Evolutionary conservation across 306 rosid genomes (phyloP), one percentile per base, ranked within the genome.

Genomic region (Cicer bijugum): DNA sequence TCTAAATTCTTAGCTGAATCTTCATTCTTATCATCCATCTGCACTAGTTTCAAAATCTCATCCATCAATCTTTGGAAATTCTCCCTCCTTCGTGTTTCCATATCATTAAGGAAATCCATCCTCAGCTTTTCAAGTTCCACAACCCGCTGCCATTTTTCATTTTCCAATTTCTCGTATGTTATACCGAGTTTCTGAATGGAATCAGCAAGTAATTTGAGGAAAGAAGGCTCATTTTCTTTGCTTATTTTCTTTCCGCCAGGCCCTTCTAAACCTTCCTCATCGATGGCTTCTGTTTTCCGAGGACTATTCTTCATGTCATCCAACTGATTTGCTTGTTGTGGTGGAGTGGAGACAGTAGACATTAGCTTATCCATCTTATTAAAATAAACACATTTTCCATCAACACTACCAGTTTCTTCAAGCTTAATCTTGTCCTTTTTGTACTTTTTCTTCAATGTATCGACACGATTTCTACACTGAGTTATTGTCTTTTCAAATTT

Each of bases 361-460:
- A 89, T 80, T 51, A 93, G 59, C 84, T 85, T 81, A 64, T 93
- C 97, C 89, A 93, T 85, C 82, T 85, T 93, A 55, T 80, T 82
- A 67, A 90, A 93, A 76, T 90, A 93, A 61, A 84, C 86, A 97
- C 98, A 93, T 67, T 85, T 89, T 83, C 84, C 78, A 23, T 69
- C 62, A 28, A 82, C 82, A 56, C 75, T 80, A 38, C 71, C 80
- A 10, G 71, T 51, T 71, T 85, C 89, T 11, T 67, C 42, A n/a
- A 84, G 83, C 64, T 78, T 91, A 10, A 33, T 42, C 87, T 86
- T 93, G 87, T 93, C 97, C 80, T 93, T 93, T 48, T 93, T 90
- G 85, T 90, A 93, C 67, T 90, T 93, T 78, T 90, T 90, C 87
- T 93, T 93, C 84, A 93, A 76, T 33, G 97, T 90, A 75, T 93